Evolutionary conservation across 257 asterid species (phyloP).

Genomic region (Orobanche coerulescens): DNA sequence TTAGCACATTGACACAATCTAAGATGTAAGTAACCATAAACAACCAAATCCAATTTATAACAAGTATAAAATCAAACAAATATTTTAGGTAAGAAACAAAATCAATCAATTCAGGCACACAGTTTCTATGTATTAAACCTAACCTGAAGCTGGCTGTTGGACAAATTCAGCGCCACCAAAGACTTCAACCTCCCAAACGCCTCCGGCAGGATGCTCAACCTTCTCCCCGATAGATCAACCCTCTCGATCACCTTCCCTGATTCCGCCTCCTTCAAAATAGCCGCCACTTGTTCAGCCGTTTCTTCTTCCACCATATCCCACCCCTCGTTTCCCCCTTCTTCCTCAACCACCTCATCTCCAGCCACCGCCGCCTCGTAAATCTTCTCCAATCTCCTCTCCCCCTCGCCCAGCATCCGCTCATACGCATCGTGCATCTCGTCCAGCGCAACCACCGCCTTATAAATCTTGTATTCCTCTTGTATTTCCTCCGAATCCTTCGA

Average conservation of each 20-base stretch:
- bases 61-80: background rate
- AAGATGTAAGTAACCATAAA: background rate
- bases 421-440: constrained; percentile 86
- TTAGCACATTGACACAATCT: constrained; percentile 8
- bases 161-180: constrained; percentile 57
- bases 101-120: constrained; percentile 1
- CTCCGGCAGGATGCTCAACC: constrained; percentile 68
- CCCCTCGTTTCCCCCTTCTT: constrained; percentile 28
- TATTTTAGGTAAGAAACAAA: constrained; percentile 4
- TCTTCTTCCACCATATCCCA: constrained; percentile 35
- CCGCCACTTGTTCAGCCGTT: constrained; percentile 57
- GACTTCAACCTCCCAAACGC: constrained; percentile 57
- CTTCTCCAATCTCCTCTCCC: constrained; percentile 73
- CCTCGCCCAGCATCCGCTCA: constrained; percentile 67
- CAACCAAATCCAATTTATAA: background rate
- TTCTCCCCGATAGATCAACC: constrained; percentile 52
- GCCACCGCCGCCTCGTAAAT: constrained; percentile 72
- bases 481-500: constrained; percentile 30
- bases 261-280: constrained; percentile 57
- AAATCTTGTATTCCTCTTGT: constrained; percentile 39
- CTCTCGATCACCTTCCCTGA: constrained; percentile 45
- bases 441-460: constrained; percentile 55
- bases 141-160: constrained; percentile 76
- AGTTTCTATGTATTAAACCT: background rate
- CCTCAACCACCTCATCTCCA: constrained; percentile 39